Evolutionary conservation across 108 stramenopile genomes (phyloP), one percentile per base, ranked within the genome.

Genomic region (Pseudonitzschia multistriata): DNA sequence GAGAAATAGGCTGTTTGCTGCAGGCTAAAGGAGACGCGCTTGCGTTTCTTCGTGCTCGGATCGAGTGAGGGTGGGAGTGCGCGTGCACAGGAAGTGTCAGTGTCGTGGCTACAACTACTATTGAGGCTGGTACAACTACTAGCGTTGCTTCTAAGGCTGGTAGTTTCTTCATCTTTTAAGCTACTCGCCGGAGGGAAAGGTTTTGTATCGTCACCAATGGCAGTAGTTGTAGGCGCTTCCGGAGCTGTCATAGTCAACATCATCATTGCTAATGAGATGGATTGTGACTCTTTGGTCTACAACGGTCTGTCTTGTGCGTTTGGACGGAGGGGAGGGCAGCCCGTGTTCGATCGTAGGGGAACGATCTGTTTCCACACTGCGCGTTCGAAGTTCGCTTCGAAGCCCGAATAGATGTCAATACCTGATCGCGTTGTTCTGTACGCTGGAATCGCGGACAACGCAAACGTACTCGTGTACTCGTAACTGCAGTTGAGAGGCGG

Each of bases 1-100:
- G 33, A 37, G 28, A 75, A 75, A 49, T 63, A 75, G 10, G 30
- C 54, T n/a, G 61, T 75, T 63, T 68, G 74, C 24, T 67, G 39
- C n/a, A 37, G 5, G 3, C 37, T 57, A 40, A 75, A 75, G 40
- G 74, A 64, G 3, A 75, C 74, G 29, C 60, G 60, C 28, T 67
- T 67, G 5, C 47, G n/a, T 35, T 15, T 25, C 25, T 64, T 64
- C 45, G 3, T 61, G 13, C 14, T 61, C n/a, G n/a, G n/a, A 45
- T 17, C 11, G 42, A 17, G 42, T 45, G 13, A 2, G 7, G 3
- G 42, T 13, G 42, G 42, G 1, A 17, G 11, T n/a, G n/a, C n/a
- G n/a, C n/a, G n/a, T n/a, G 11, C 1, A 17, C 42, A 45, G 42
- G 42, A 45, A 45, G 57, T 1, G n/a, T 59, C 34, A 35, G 54